Evolutionary conservation across 495 filamentous ascomycete genomes (phyloP), one percentile per base, ranked within the genome.

Genomic region (Lasiosphaeris hirsuta): DNA sequence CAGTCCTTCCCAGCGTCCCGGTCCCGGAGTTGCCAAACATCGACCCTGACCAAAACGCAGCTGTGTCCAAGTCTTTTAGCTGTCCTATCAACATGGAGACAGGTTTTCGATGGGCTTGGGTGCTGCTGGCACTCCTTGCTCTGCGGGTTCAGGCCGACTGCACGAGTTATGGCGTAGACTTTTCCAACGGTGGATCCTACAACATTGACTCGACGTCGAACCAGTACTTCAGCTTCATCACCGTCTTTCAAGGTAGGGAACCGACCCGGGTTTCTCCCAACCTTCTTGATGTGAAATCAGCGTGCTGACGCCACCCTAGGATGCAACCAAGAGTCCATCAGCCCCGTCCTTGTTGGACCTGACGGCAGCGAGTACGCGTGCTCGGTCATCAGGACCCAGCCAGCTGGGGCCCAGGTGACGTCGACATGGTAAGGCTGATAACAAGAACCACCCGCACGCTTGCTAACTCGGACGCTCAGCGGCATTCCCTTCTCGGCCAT

Each of bases 141-240:
- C 35, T 66, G n/a, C 58, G 64, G 14, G 68, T 59, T 23, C 54
- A 61, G 37, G 71, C 74, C 36, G 64, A 63, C 7, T 77, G 74
- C 46, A 62, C 64, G 10, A 73, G 69, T 55, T 77, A 73, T 48
- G 74, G 74, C 5, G 70, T 77, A 39, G 72, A 77, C 42, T 77
- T 72, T 40, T 64, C 72, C 48, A 75, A 72, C 45, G 72, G 73
- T 2, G 74, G 74, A 4, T 58, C 66, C 10, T 77, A 77, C 51
- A 67, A 75, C 54, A 73, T 77, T 40, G 74, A 77, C 51, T 40
- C 59, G 2, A 54, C 72, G 4, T 77, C 73, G 18, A 71, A 69
- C 46, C 67, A 72, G 15, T 72, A 72, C 48, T 77, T 77, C 42
- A 73, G 61, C 23, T 77, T 77, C 58, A 64, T 67, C 36, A 72